Base-by-base conservation (phyloP, 2,329 filamentous ascomycete species). In the Fusarium chuoi region DNA sequence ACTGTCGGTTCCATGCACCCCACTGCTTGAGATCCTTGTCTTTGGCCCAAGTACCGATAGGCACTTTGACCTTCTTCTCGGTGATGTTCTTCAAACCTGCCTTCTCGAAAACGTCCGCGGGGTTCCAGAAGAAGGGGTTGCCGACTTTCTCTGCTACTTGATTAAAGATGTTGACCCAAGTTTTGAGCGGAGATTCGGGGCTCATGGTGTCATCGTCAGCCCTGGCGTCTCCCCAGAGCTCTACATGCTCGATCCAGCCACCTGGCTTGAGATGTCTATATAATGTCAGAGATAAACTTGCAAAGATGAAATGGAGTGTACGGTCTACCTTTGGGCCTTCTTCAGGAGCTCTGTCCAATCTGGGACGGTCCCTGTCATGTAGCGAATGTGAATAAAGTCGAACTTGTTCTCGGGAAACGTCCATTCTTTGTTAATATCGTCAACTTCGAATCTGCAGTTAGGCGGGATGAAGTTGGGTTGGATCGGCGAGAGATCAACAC, bases 1-100 rank as follows among this genome's bases (percentile, higher is more conserved):
- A 73, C 11, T 73, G 70, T 1, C 70, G 57, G 15, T 74, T 73
- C 70, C 70, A 73, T 4, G 70, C 61, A 8, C 70, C 70, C 70
- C 70, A 73, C 3, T 73, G 56, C 10, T 73, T 73, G 2, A 73
- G 56, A 6, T 73, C 39, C n/a, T 67, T 71, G 7, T 73, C 55
- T 20, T 74, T 73, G 1, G 70, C 38, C 70, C 70, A 73, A 2
- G 65, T 71, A 7, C 70, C 70, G 1, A 73, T 73, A 0, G 70
- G 70, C 0, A 74, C 52, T 33, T 73, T 73, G 7, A 73, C 54
- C 7, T 58, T 65, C 12, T n/a, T 56, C 39, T 73, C 69, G 10
- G 54, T 60, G 12, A 72, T 63, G 7, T 73, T 65, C 9, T 52
- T 13, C 6, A 72, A 26, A 1, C 70, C 70, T 3, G 64, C 64